Evolutionary conservation across 495 filamentous ascomycete genomes (phyloP), one percentile per base, ranked within the genome.

Genomic region (Penicillium lividum): DNA sequence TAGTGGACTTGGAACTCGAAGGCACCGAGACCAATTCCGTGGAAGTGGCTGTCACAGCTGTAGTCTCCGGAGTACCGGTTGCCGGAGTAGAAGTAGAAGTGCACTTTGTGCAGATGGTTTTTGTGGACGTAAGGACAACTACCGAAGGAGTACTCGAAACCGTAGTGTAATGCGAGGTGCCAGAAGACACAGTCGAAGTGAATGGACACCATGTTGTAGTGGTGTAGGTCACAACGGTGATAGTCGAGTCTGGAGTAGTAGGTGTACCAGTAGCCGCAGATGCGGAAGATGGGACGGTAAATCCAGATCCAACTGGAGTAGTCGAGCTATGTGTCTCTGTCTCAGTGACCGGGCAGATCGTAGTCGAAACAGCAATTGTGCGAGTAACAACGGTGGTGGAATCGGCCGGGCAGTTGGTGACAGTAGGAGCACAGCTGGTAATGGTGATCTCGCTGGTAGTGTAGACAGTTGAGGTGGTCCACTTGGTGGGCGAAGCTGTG

Each of bases 391-490:
- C 78, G 28, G 72, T 75, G 57, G 74, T 82, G 49, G 70, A 83
- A 22, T 67, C 58, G 30, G 66, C 81, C 5, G 84, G 84, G 72
- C 86, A 89, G 64, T 84, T 69, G 53, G 81, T 83, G n/a, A 87
- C 79, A 8, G 70, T 78, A 1, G 85, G 67, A 6, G 77, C 76
- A 65, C 84, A 87, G 56, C 77, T 80, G 4, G 82, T 84, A 63
- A 86, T 73, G 4, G 86, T 86, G 56, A 81, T 73, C 61, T 78
- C 73, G 54, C 75, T 80, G 9, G 85, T 89, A 15, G 76, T 69
- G 67, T 79, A 86, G n/a, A 86, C 73, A 42, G 86, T 87, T 7
- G 84, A 86, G 28, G 80, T 83, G 55, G 82, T 85, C 65, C 74
- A 60, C 60, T 56, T 42, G 3, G 11, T 49, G 5, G 60, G 46